Evolutionary conservation across 139 green algal species (phyloP), one percentile per base, ranked within the genome.

Genomic region (Microglena sp.): DNA sequence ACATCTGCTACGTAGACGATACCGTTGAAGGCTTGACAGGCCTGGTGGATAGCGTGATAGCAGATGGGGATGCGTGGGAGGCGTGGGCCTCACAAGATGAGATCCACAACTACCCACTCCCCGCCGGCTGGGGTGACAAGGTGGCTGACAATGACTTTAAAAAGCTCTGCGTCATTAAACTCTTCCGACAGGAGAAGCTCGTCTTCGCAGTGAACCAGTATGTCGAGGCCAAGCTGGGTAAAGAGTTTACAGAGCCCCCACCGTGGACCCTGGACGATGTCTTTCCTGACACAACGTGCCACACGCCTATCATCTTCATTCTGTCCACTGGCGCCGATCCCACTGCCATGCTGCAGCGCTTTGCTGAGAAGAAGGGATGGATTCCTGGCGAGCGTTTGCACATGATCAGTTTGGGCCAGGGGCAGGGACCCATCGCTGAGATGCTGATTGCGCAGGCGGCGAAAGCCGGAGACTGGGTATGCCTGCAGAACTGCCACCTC

Each of bases 401-500:
- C 74, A 88, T 91, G 72, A 82, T 94, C 45, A 87, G 73, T 28
- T 69, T 95, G 56, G 88, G 88, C 21, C 87, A 94, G 72, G 89
- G 89, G 5, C 89, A 95, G 72, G 89, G 86, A 0, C 80, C 75
- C 18, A 84, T 89, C 58, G 82, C 82, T 2, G 80, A 86, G 70
- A 82, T 77, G 67, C 71, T 85, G 4, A 82, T 94, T 15, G 57
- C 67, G 30, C 72, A 88, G 63, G 87, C 85, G 0, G 67, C 71
- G 30, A 75, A 71, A 33, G 67, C 26, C 2, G 89, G 89, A 5
- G 77, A 92, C 71, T 95, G 89, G 89, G 82, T 95, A 62, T 92
- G 81, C 73, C 79, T 95, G 46, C 87, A 94, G 82, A 95, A 95
- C 75, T 95, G 88, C 77, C 88, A 95, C 81, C 73, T 95, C 30